These are phyloP conservation scores for Fusarium virguliforme DNA, from an alignment of 2,329 filamentous ascomycete species.

Conservation along the genomic window DNA sequence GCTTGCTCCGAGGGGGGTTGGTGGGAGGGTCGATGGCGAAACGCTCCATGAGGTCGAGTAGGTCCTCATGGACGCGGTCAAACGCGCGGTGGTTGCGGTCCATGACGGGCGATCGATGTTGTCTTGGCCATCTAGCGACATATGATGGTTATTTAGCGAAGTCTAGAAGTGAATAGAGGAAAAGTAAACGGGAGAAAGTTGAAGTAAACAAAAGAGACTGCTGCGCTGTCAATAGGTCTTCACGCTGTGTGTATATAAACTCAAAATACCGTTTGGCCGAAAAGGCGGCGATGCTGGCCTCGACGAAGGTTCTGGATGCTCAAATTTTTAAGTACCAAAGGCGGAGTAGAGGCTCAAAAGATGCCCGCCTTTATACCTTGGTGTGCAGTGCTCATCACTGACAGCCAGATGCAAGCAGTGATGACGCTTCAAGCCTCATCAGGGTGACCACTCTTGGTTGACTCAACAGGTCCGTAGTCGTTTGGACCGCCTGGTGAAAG, in stretches of 20 bases:
- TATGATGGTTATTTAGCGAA: neutral
- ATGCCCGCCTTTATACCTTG: neutral
- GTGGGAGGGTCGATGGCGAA: conserved; percentile 22
- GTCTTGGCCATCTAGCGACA: neutral
- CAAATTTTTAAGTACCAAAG: neutral
- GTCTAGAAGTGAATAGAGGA: neutral
- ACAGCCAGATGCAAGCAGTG: neutral
- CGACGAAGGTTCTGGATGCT: neutral
- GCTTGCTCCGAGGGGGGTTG: conserved; percentile 25
- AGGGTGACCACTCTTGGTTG: neutral
- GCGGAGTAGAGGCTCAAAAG: too few species aligned
- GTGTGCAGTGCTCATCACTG: neutral
- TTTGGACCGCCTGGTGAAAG: neutral
- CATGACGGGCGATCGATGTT: conserved; percentile 13
- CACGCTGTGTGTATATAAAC: too few species aligned
- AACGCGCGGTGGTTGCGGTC: conserved; percentile 16
- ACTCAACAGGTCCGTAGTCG: neutral
- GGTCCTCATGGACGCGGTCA: conserved; percentile 44
- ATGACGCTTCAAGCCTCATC: neutral
- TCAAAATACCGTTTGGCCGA: too few species aligned
- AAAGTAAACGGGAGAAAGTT: neutral
- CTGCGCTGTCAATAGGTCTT: too few species aligned
- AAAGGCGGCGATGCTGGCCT: neutral
- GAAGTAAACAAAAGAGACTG: too few species aligned
- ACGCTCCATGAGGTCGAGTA: conserved; percentile 38